phyloP scores from a whole-genome alignment of 164 flowering plant species.

The Kingdonia uniflora region DNA sequence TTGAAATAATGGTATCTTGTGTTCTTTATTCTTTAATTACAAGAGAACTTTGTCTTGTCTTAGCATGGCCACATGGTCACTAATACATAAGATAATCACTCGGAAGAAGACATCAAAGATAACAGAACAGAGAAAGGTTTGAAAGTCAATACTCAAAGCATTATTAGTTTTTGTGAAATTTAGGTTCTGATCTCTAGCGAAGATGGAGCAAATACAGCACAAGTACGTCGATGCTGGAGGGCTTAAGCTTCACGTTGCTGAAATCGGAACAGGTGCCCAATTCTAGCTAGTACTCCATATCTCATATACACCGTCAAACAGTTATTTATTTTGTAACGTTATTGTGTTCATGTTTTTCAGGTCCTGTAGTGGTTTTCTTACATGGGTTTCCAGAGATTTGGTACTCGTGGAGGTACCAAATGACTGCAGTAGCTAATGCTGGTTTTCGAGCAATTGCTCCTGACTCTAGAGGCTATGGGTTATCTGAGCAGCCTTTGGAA shows the following conservation, averaged over 20 bases:
- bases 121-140: too few species aligned
- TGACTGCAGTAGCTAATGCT: slow-evolving; percentile 38
- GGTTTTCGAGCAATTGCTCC: slow-evolving; percentile 40
- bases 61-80: too few species aligned
- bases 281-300: too few species aligned
- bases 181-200: not conserved
- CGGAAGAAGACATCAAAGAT: too few species aligned
- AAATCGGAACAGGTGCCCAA: slow-evolving; percentile 5
- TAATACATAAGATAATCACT: too few species aligned
- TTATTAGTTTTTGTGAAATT: too few species aligned
- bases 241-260: slow-evolving; percentile 10
- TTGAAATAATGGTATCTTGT: too few species aligned
- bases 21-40: too few species aligned
- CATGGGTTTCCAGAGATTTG: slow-evolving; percentile 47
- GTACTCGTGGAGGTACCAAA: slow-evolving; percentile 65
- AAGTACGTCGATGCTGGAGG: slow-evolving; percentile 6
- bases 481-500: slow-evolving; percentile 36
- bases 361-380: slow-evolving; percentile 13
- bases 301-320: too few species aligned
- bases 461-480: slow-evolving; percentile 52
- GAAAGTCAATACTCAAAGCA: too few species aligned
- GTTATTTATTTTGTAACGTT: too few species aligned
- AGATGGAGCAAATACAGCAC: slow-evolving; percentile 3
- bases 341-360: not conserved
- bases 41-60: too few species aligned